phyloP scores from a whole-genome alignment of 352 stramenopile species.

The Globisporangium orthogonon region DNA sequence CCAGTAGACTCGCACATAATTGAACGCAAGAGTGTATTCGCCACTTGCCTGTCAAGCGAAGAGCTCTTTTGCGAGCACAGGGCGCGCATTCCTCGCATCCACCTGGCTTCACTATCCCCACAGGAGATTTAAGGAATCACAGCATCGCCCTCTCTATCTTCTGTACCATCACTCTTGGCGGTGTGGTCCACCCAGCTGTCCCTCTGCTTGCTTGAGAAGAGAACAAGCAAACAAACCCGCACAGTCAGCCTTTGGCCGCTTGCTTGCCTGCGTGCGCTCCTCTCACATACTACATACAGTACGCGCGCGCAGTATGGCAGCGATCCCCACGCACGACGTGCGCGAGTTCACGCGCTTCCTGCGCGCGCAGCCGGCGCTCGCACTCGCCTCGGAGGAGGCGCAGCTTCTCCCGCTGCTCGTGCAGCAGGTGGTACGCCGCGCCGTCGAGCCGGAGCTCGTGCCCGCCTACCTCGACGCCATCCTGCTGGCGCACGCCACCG shows the following conservation, averaged over 20 bases:
- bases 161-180: no score
- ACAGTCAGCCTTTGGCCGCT: background rate
- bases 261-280: no score
- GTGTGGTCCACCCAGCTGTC: no score
- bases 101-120: background rate
- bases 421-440: constrained; percentile 14
- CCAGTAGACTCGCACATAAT: background rate
- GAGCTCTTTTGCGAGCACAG: background rate
- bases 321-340: constrained; percentile 13
- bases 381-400: constrained; percentile 7
- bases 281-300: no score
- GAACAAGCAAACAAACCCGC: background rate
- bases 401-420: constrained; percentile 11
- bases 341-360: constrained; percentile 15
- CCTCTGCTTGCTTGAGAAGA: no score
- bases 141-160: no score
- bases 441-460: constrained; percentile 19
- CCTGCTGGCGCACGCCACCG: constrained; percentile 27
- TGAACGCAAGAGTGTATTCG: background rate
- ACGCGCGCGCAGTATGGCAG: constrained; percentile 4
- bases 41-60: background rate
- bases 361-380: constrained; percentile 12
- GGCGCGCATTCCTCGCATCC: background rate
- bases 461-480: constrained; percentile 42
- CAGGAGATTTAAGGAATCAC: no score